Percentiles rank a stretch among this genome's conserved stretches.
phyloP scores from a whole-genome alignment of 345 rosid species.

The Kandelia obovata region DNA sequence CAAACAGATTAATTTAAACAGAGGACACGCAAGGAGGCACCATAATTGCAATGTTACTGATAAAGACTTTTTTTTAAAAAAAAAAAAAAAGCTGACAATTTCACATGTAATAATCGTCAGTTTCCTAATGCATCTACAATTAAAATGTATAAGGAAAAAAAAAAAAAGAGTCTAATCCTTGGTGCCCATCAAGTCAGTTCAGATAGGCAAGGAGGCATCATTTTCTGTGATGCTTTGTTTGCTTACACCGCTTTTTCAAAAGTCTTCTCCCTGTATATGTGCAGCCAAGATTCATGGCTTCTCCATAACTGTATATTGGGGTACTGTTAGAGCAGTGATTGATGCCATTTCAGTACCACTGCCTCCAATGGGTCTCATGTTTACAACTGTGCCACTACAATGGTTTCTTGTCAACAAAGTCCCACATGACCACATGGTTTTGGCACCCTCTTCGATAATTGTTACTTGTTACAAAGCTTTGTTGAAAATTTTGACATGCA shows the following conservation, averaged over 20 bases:
- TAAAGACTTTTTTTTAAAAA: conserved; percentile 15
- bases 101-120: conserved; percentile 25
- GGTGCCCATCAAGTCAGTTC: conserved; percentile 19
- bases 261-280: conserved; percentile 23
- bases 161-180: conserved; percentile 2
- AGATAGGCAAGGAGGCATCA: conserved; percentile 30
- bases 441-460: conserved; percentile 11
- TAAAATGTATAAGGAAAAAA: neutral
- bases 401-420: conserved; percentile 26
- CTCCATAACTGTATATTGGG: conserved; percentile 35
- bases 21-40: conserved; percentile 14
- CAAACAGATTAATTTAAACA: conserved; percentile 25
- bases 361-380: conserved; percentile 1
- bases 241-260: conserved; percentile 17
- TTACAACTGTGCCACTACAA: conserved; percentile 22
- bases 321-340: conserved; percentile 30
- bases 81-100: conserved; percentile 6
- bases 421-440: conserved; percentile 25
- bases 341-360: conserved; percentile 33
- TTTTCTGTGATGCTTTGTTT: conserved; percentile 25
- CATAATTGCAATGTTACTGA: conserved; percentile 27
- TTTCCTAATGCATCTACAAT: conserved; percentile 11
- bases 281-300: conserved; percentile 39
- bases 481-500: too few relatives aligned
- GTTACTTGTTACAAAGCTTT: conserved; percentile 1